phyloP scores from a whole-genome alignment of 441 rosid species.

The Populus tomentosa region DNA sequence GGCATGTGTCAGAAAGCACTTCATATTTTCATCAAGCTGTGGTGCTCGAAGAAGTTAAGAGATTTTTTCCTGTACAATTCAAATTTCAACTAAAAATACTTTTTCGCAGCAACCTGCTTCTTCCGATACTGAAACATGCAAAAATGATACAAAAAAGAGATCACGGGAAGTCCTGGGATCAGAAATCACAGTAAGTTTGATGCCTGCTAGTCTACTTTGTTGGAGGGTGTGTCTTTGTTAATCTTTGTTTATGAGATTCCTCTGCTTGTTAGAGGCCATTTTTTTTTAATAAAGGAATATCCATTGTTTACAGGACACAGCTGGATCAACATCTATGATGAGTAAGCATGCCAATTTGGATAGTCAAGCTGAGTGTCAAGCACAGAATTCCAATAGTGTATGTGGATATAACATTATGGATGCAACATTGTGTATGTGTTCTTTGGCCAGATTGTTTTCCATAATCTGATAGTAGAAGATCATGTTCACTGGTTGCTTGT shows the following conservation, averaged over 20 bases:
- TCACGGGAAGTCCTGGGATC: conserved; percentile 27
- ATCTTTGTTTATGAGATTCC: neutral
- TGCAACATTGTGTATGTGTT: neutral
- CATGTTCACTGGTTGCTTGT: neutral
- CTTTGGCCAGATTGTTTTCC: neutral
- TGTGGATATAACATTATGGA: neutral
- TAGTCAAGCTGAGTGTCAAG: conserved; percentile 22
- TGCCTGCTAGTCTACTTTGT: neutral
- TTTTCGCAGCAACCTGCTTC: conserved; percentile 51
- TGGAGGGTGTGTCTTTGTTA: neutral
- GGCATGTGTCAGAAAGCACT: neutral
- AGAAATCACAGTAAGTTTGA: conserved; percentile 28
- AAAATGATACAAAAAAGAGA: conserved; percentile 35
- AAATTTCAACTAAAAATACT: neutral
- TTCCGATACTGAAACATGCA: conserved; percentile 21
- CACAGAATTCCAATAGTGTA: conserved; percentile 18
- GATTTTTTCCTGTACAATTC: neutral
- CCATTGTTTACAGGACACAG: conserved; percentile 37
- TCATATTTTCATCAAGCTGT: neutral
- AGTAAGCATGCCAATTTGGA: conserved; percentile 38
- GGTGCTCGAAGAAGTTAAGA: conserved; percentile 4
- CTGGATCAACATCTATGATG: conserved; percentile 24
- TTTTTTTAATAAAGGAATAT: conserved; percentile 3
- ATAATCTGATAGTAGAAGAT: neutral
- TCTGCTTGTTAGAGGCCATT: neutral